Evolutionary conservation across 208 protist genomes (phyloP).

Genomic region (Crithidia fasciculata): DNA sequence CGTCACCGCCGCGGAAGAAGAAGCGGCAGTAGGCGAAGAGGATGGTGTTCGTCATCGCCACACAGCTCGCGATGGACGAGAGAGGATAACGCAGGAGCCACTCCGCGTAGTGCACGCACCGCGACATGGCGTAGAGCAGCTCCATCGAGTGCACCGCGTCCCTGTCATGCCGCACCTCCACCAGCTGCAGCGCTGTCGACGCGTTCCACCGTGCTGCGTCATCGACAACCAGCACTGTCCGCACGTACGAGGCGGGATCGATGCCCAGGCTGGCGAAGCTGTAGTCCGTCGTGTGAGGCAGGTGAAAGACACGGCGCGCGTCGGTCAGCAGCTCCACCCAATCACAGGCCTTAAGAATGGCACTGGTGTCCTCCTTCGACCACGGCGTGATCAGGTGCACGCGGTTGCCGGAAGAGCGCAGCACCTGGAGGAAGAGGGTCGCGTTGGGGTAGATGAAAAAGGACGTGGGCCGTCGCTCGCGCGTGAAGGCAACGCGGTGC

Average conservation of each 20-base stretch:
- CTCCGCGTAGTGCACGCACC: slow-evolving; percentile 65
- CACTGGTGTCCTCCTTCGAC: slow-evolving; percentile 38
- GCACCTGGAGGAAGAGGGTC: slow-evolving; percentile 67
- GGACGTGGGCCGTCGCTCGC: slow-evolving; percentile 23
- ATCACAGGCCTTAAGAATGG: slow-evolving; percentile 51
- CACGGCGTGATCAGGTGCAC: slow-evolving; percentile 64
- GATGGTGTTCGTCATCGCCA: slow-evolving; percentile 39
- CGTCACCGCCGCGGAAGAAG: slow-evolving; percentile 26
- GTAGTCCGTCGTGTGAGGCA: slow-evolving; percentile 37
- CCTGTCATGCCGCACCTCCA: slow-evolving; percentile 48
- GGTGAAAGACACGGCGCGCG: slow-evolving; percentile 34
- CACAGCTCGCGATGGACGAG: slow-evolving; percentile 54
- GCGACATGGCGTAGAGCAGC: slow-evolving; percentile 69
- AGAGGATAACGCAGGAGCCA: slow-evolving; percentile 73
- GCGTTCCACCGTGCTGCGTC: slow-evolving; percentile 44
- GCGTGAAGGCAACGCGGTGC: slow-evolving; percentile 20
- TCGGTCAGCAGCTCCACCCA: slow-evolving; percentile 55
- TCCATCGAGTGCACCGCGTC: slow-evolving; percentile 49
- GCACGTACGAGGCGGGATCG: slow-evolving; percentile 33
- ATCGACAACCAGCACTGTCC: slow-evolving; percentile 53
- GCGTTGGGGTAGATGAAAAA: slow-evolving; percentile 64
- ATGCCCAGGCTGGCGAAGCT: slow-evolving; percentile 50
- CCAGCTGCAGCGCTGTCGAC: slow-evolving; percentile 44
- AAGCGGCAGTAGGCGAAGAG: slow-evolving; percentile 75
- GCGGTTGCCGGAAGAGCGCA: slow-evolving; percentile 55